Base-by-base conservation (phyloP, 768 basidiomycete species). In the Collybiopsis confluens region DNA sequence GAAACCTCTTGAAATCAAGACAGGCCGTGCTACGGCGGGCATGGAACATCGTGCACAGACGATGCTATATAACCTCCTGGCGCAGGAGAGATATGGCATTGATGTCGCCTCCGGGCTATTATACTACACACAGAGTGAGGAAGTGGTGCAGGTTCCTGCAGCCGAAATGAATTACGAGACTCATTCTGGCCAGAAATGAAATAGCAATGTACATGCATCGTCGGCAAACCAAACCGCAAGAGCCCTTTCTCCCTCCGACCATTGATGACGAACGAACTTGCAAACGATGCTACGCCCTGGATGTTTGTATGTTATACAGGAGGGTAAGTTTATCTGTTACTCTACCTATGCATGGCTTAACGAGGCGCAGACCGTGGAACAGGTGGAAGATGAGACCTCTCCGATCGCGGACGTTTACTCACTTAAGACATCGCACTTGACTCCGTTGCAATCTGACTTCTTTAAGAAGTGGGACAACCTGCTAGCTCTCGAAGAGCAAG, bases 31-130 rank as follows among this genome's bases (percentile, higher is more conserved):
- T 0, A 72, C 80, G 7, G 73, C 76, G 5, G 86, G 83, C 0
- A 85, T 94, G 82, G 93, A 96, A 59, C 96, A 98, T 68, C 88
- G 97, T 35, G 97, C 97, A 0, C 97, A 99, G 69, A 99, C 97
- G 1, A 94, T 98, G 86, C 72, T 99, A 3, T 99, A 99, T 66
- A 96, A 93, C 1, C 73, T 98, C 4, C 77, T 99, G 1, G 83
- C 93, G 61, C 81, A 83, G 36, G 95, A 98, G 65, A 81, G 96
- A n/a, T 98, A 98, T 62, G 91, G 85, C 4, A 79, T 81, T 4
- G 80, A 87, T 20, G 83, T 97, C 8, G 78, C 83, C 1, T 82
- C 86, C 6, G 97, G 97, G 13, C 72, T 99, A 42, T 76, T 99
- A 28, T 98, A 92, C 64, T 99, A 99, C 65, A 95, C 95, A 1